These are phyloP conservation scores for Rosa rugosa DNA, from an alignment of 306 rosid genomes.

Conservation along the genomic window DNA sequence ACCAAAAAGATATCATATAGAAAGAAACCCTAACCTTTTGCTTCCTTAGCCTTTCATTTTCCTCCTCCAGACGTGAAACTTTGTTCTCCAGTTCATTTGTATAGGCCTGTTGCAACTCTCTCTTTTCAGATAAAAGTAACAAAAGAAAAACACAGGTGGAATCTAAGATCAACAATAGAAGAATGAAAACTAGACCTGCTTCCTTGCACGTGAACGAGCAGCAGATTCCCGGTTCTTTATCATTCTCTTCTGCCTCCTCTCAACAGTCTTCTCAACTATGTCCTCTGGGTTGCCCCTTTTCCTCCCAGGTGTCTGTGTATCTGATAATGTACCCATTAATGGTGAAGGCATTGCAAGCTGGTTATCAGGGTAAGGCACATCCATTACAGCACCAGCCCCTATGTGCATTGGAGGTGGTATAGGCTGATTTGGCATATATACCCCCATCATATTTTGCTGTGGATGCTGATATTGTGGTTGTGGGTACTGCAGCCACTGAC, in stretches of 20 bases:
- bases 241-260: slow-evolving; percentile 93
- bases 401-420: slow-evolving; percentile 57
- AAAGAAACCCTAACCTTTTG: slow-evolving; percentile 61
- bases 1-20: slow-evolving; percentile 1
- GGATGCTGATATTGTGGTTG: slow-evolving; percentile 68
- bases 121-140: background rate
- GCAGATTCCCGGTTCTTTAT: slow-evolving; percentile 98
- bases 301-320: slow-evolving; percentile 55
- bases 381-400: slow-evolving; percentile 62
- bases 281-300: slow-evolving; percentile 73
- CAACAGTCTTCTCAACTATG: slow-evolving; percentile 73
- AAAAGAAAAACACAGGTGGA: background rate
- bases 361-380: slow-evolving; percentile 56
- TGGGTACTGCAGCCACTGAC: slow-evolving; percentile 77
- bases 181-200: slow-evolving; percentile 54
- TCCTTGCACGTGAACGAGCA: slow-evolving; percentile 96
- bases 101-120: slow-evolving; percentile 63
- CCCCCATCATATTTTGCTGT: slow-evolving; percentile 67
- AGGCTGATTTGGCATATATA: slow-evolving; percentile 62
- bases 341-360: slow-evolving; percentile 65
- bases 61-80: slow-evolving; percentile 84
- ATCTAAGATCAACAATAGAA: slow-evolving; percentile 5
- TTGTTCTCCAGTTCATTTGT: slow-evolving; percentile 86
- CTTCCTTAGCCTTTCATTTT: slow-evolving; percentile 88
- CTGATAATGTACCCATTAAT: slow-evolving; percentile 64